Evolutionary conservation across 2,329 filamentous ascomycete genomes (phyloP).

Genomic region (Aureobasidium leucospermi): DNA sequence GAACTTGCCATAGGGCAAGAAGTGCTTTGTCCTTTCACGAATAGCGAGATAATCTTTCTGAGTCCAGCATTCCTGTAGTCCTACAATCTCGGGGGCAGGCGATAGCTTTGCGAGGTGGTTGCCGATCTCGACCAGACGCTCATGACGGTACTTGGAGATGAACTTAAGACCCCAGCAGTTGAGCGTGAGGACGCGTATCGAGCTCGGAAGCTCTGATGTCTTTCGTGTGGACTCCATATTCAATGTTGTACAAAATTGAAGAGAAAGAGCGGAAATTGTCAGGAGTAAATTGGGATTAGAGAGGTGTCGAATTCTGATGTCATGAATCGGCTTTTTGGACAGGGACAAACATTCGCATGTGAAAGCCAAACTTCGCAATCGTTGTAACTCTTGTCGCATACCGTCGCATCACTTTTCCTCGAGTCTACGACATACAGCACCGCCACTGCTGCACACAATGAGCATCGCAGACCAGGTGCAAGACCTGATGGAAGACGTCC

Average conservation of each 20-base stretch:
- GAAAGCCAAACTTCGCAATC: neutral
- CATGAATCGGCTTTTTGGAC: neutral
- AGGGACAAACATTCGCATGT: slow-evolving; percentile 14
- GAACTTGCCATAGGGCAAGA: slow-evolving; percentile 87
- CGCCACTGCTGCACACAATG: neutral
- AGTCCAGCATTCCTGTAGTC: slow-evolving; percentile 93
- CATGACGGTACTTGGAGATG: slow-evolving; percentile 68
- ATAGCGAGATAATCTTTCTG: slow-evolving; percentile 76
- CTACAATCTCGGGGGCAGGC: slow-evolving; percentile 74
- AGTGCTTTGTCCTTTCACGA: slow-evolving; percentile 60
- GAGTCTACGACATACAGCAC: neutral
- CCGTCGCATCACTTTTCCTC: neutral
- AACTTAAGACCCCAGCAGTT: slow-evolving; percentile 97
- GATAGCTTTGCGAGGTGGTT: slow-evolving; percentile 62
- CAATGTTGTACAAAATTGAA: neutral
- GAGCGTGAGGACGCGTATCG: slow-evolving; percentile 72
- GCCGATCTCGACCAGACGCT: slow-evolving; percentile 78
- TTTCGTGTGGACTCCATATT: neutral
- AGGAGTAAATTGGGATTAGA: neutral
- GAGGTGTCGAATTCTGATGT: neutral
- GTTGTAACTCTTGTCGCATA: neutral
- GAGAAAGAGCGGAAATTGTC: neutral
- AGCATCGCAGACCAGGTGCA: slow-evolving; percentile 13
- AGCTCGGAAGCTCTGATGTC: slow-evolving; percentile 33
- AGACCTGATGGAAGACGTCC: slow-evolving; percentile 2